Conservation (phyloP, 305 asterid genomes). For the Nicotiana rustica region DNA sequence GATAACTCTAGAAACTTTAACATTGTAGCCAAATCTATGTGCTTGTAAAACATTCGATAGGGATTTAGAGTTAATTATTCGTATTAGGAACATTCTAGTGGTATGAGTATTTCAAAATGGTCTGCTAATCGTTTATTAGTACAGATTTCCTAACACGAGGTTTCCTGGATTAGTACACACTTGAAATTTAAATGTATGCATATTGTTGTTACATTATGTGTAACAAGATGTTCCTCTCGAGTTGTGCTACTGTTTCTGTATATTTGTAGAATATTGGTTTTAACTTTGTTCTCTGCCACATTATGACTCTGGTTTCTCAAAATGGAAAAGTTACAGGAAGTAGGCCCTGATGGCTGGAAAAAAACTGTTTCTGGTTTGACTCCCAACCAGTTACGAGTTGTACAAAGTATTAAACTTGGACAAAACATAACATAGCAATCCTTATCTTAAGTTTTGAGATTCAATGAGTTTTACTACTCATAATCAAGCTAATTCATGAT, state of each 20-base stretch:
- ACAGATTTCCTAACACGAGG: background rate
- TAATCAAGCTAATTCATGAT: too few species aligned
- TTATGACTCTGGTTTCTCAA: background rate
- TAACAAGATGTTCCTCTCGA: background rate
- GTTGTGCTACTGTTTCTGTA: background rate
- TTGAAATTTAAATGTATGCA: background rate
- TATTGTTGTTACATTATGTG: background rate
- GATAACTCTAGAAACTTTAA: background rate
- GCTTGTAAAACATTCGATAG: too few species aligned
- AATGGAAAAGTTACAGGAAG: slow-evolving; percentile 11
- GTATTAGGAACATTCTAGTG: too few species aligned
- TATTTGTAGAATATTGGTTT: background rate
- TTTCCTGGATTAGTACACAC: background rate
- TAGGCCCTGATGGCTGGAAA: slow-evolving; percentile 9
- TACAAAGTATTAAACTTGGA: too few species aligned
- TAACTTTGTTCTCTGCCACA: background rate
- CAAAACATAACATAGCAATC: too few species aligned
- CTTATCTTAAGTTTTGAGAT: too few species aligned
- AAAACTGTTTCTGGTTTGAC: background rate
- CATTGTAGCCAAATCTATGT: background rate
- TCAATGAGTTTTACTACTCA: too few species aligned
- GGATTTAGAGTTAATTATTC: too few species aligned
- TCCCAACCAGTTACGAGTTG: too few species aligned
- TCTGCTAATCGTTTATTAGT: too few species aligned
- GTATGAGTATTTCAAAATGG: too few species aligned